Evolutionary conservation across 1,284 basidiomycete genomes (phyloP).

Genomic region (Cutaneotrichosporon arboriforme): DNA sequence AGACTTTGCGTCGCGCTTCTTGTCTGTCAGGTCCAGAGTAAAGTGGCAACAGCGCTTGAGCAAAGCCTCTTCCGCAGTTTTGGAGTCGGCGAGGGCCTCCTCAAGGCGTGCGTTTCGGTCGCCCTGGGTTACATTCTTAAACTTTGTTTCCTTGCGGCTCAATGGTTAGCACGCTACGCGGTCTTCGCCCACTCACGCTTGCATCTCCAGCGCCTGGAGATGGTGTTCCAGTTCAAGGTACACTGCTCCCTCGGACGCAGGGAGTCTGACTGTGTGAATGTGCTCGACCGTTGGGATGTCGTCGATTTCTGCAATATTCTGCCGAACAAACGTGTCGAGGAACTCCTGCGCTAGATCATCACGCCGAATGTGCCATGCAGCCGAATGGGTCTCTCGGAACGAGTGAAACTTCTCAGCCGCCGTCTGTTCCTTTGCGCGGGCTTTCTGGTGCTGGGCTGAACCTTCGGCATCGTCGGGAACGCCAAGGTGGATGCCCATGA

Average conservation of each 20-base stretch:
- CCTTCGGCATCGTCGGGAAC: constrained; percentile 84
- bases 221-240: constrained; percentile 96
- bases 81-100: constrained; percentile 80
- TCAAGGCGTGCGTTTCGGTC: constrained; percentile 84
- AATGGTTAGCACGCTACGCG: constrained; percentile 1
- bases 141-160: constrained; percentile 72
- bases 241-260: constrained; percentile 89
- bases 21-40: constrained; percentile 62
- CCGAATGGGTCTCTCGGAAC: constrained; percentile 85
- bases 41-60: constrained; percentile 92
- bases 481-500: constrained; percentile 79
- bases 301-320: constrained; percentile 95
- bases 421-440: constrained; percentile 74
- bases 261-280: constrained; percentile 65
- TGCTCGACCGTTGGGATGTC: constrained; percentile 78
- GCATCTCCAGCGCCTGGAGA: constrained; percentile 55
- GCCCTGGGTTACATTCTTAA: constrained; percentile 51
- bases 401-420: constrained; percentile 91
- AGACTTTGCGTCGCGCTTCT: constrained; percentile 50
- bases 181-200: constrained; percentile 37
- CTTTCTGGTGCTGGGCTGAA: constrained; percentile 66
- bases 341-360: constrained; percentile 78
- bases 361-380: constrained; percentile 86
- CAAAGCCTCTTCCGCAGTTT: constrained; percentile 82
- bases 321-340: constrained; percentile 75